Conservation (phyloP, 352 stramenopile genomes). For the Pythium dissimile region DNA sequence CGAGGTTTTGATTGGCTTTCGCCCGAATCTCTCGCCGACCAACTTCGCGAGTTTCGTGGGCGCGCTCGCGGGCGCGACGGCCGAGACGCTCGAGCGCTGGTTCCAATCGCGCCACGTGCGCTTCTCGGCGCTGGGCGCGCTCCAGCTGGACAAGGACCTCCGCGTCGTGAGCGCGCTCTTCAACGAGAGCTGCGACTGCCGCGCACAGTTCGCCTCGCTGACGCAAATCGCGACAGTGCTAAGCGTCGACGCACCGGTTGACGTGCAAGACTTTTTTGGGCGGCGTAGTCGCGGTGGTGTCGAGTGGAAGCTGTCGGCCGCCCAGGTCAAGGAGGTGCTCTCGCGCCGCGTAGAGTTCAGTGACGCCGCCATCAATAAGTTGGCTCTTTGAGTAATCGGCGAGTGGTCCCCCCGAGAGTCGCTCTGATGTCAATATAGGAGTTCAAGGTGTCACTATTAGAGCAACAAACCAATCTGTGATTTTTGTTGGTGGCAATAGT, state of each 20-base stretch:
- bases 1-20: constrained; percentile 50
- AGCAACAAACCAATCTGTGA: constrained; percentile 9
- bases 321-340: constrained; percentile 72
- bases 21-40: constrained; percentile 41
- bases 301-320: constrained; percentile 61
- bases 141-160: constrained; percentile 87
- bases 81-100: constrained; percentile 60
- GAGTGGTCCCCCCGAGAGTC: no score
- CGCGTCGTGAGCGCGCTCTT: constrained; percentile 72
- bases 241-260: constrained; percentile 63
- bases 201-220: constrained; percentile 53
- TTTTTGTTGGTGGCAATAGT: constrained; percentile 6
- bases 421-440: no score
- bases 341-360: constrained; percentile 76
- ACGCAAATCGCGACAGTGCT: constrained; percentile 70
- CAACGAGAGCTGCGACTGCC: constrained; percentile 42
- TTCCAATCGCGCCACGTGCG: constrained; percentile 47
- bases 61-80: constrained; percentile 34
- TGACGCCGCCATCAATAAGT: constrained; percentile 58
- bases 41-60: constrained; percentile 64
- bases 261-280: constrained; percentile 76
- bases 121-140: constrained; percentile 78
- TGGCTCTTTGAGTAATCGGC: constrained; percentile 27
- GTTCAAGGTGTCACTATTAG: no score
- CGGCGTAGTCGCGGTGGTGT: constrained; percentile 60